Base-by-base conservation (phyloP, 176 grass and related monocot species). In the Oryza australiensis region DNA sequence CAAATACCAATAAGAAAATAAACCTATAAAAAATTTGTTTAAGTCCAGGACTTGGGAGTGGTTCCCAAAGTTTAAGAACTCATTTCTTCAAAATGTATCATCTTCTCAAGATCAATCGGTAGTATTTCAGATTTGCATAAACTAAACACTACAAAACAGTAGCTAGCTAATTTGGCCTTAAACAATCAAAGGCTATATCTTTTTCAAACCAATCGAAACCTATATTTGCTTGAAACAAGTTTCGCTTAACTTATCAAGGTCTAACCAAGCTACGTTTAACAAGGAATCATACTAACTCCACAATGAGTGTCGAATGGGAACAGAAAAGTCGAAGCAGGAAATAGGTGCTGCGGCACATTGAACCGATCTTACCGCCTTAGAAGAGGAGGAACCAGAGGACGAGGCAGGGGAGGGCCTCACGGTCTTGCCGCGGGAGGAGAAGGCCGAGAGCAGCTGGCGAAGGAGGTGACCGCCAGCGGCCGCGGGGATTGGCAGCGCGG, bases 361-460 rank as follows among this genome's bases (percentile, higher is more conserved):
- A 27, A 28, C 35, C 18, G 40, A 14, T 78, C 88, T 78, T 86
- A 89, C 88, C 78, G n/a, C 28, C 78, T 86, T 82, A 43, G 88
- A 82, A 0, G 85, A 75, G 15, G 80, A 42, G 64, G 79, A 26
- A 60, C 46, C 15, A 5, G 74, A 12, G 20, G 74, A 63, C 5
- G 63, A 8, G 76, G 85, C 15, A 49, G 85, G 51, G 23, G 92
- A 66, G 9, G 78, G 7, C 57, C 80, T 87, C 49, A 23, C 64
- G 16, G 83, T 94, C 85, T 94, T 92, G 10, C 87, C 87, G 15
- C 87, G 76, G 64, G 72, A 68, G 37, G 87, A 65, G 76, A 89
- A 86, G 46, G 70, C 72, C 26, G 79, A 10, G 45, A 92, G 73
- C 12, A 92, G 45, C n/a, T 65, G 64, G 34, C 73, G 87, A 16